Conservation (phyloP, 2,329 filamentous ascomycete genomes). For the Neurospora crassa region DNA sequence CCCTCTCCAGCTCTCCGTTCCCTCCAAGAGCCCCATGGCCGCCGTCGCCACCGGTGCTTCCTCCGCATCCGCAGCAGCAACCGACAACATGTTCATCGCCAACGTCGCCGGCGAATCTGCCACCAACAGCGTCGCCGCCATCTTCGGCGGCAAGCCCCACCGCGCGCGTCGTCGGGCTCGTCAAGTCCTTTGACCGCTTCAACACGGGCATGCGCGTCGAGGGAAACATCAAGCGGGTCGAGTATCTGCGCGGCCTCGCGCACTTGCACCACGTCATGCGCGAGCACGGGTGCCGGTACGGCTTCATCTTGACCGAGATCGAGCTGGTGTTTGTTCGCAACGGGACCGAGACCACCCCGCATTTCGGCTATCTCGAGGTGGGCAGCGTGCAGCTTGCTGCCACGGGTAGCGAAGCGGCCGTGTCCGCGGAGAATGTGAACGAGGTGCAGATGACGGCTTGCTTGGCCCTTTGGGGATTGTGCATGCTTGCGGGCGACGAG, state of each 20-base stretch:
- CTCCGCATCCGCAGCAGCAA: slow-evolving; percentile 33
- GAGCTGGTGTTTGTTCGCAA: slow-evolving; percentile 86
- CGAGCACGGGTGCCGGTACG: slow-evolving; percentile 85
- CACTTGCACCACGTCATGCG: slow-evolving; percentile 89
- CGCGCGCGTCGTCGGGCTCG: slow-evolving; percentile 52
- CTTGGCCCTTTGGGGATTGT: slow-evolving; percentile 68
- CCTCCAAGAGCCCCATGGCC: slow-evolving; percentile 26
- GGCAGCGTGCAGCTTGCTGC: slow-evolving; percentile 48
- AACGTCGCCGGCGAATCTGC: slow-evolving; percentile 47
- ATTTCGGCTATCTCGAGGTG: slow-evolving; percentile 85
- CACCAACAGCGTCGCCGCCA: slow-evolving; percentile 38
- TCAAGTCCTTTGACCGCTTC: slow-evolving; percentile 88
- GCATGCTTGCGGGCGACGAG: slow-evolving; percentile 33
- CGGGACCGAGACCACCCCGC: slow-evolving; percentile 60
- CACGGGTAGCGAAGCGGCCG: slow-evolving; percentile 13
- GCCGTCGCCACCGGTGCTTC: slow-evolving; percentile 34
- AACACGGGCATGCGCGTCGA: slow-evolving; percentile 90
- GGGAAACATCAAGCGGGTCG: slow-evolving; percentile 72
- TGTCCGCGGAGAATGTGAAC: slow-evolving; percentile 8
- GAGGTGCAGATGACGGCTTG: slow-evolving; percentile 54
- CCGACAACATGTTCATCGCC: slow-evolving; percentile 48
- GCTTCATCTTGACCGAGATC: slow-evolving; percentile 94
- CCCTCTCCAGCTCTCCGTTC: slow-evolving; percentile 45
- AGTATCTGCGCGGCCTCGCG: slow-evolving; percentile 78
- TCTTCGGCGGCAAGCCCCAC: slow-evolving; percentile 38